Percentiles rank a stretch among this genome's conserved stretches.
Evolutionary conservation across 2,329 filamentous ascomycete species (phyloP).

Genomic region (Helminthosporium solani): DNA sequence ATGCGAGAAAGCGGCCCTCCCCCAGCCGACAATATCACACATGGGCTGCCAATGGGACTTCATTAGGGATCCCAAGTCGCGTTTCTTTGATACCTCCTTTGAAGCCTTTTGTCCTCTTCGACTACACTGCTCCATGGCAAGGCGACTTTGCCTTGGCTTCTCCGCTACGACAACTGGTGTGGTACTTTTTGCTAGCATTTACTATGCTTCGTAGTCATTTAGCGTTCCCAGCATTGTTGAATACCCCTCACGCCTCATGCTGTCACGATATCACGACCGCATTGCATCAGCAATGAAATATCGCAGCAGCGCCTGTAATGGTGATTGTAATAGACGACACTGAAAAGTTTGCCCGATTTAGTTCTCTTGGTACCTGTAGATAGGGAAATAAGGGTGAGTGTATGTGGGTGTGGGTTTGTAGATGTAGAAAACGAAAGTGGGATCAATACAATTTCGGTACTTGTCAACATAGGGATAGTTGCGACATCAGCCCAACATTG

Average conservation of each 20-base stretch:
- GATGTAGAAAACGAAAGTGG: too few species aligned
- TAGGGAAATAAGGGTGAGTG: too few species aligned
- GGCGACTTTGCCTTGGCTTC: not conserved
- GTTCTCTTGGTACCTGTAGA: too few species aligned
- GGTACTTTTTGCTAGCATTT: constrained; percentile 2
- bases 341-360: too few species aligned
- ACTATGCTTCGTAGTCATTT: not conserved
- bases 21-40: not conserved
- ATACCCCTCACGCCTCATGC: constrained; percentile 32
- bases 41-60: not conserved
- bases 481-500: too few species aligned
- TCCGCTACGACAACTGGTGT: constrained; percentile 5
- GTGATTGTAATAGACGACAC: constrained; percentile 14
- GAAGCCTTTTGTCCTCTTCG: not conserved
- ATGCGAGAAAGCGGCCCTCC: too few species aligned
- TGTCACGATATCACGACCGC: constrained; percentile 28
- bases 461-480: too few species aligned
- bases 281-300: constrained; percentile 14
- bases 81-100: too few species aligned
- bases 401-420: too few species aligned
- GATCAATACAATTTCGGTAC: too few species aligned
- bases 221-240: constrained; percentile 4
- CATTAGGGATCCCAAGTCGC: too few species aligned
- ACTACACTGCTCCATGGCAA: not conserved
- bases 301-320: constrained; percentile 6